Percentiles rank a stretch among this genome's conserved stretches.
These are phyloP conservation scores for Cytospora leucostoma DNA, from an alignment of 2,329 filamentous ascomycete species.

Conservation along the genomic window DNA sequence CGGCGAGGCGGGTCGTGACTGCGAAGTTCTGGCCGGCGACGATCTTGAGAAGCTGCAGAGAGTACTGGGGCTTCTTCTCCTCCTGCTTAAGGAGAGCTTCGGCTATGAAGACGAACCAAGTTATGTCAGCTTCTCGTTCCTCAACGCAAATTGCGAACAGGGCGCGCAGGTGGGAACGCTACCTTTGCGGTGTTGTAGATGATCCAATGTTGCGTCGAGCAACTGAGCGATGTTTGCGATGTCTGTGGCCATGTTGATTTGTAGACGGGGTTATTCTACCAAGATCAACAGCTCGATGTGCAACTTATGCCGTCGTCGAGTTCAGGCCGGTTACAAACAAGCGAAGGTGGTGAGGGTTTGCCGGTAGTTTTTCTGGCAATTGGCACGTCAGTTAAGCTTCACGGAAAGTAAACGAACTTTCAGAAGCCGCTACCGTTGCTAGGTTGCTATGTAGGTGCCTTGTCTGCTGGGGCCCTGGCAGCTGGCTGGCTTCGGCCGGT, in stretches of 20 bases:
- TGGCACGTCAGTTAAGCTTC: constrained; percentile 4
- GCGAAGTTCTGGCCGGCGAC: constrained; percentile 75
- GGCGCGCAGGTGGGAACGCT: constrained; percentile 28
- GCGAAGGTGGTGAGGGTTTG: not conserved
- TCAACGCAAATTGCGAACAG: not conserved
- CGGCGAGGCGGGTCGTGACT: constrained; percentile 78
- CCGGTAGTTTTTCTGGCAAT: constrained; percentile 1
- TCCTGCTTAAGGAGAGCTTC: constrained; percentile 77
- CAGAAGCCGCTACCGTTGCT: constrained; percentile 23
- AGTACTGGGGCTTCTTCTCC: constrained; percentile 84
- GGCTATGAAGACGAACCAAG: constrained; percentile 54
- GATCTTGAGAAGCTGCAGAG: constrained; percentile 84
- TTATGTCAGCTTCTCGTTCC: constrained; percentile 10
- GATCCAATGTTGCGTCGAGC: constrained; percentile 88
- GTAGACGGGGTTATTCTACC: not conserved
- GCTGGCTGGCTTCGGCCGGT: not conserved
- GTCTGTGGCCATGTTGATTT: constrained; percentile 55
- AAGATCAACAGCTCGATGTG: constrained; percentile 18
- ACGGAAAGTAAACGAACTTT: constrained; percentile 24
- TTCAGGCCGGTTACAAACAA: not conserved
- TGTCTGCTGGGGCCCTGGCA: constrained; percentile 1
- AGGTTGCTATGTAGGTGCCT: constrained; percentile 4
- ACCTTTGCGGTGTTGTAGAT: constrained; percentile 88
- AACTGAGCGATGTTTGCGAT: constrained; percentile 72
- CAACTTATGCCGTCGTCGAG: constrained; percentile 9